Base-by-base conservation (phyloP, 768 basidiomycete species). In the Boletus vermiculosoides region DNA sequence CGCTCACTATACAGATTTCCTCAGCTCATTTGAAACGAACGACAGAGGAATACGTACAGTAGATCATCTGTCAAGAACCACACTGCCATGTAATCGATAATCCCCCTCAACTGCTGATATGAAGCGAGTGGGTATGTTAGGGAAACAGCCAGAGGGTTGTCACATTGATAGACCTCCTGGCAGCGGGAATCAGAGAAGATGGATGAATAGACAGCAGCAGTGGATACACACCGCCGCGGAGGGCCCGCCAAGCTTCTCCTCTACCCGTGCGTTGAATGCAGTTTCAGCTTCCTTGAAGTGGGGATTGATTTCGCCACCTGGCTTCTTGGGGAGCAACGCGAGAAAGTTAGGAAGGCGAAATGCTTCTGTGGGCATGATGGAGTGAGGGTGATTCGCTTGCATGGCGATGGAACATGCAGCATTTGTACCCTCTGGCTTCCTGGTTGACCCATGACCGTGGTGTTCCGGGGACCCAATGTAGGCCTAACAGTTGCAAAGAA, bases 231-330 rank as follows among this genome's bases (percentile, higher is more conserved):
- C 50, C 9, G 4, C 37, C 3, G 37, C 30, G 11, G 20, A 28
- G 39, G n/a, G 13, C 15, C 39, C 12, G 12, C 30, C 3, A 11
- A 41, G 20, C 15, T 41, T 51, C 50, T 41, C 31, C n/a, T 15
- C 49, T 8, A 30, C 25, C 37, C 49, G 39, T 28, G 23, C 25
- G 4, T 39, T 50, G 28, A 46, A 70, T 25, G 56, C 60, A 6
- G 36, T 23, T 39, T 70, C 57, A 8, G 63, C 65, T 3, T 62
- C 68, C 51, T 50, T 58, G 33, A 72, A 72, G 45, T 56, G 22
- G 13, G 63, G 61, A 37, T 63, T 72, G 30, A 71, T 72, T 18
- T 57, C 55, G 20, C 62, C 67, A 6, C 71, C 65, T 12, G 71
- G 59, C 48, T 73, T 71, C 58, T 56, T 55, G 18, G 69, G 67